These are phyloP conservation scores for Silybum marianum DNA, from an alignment of 129 eudicot species.

Conservation along the genomic window DNA sequence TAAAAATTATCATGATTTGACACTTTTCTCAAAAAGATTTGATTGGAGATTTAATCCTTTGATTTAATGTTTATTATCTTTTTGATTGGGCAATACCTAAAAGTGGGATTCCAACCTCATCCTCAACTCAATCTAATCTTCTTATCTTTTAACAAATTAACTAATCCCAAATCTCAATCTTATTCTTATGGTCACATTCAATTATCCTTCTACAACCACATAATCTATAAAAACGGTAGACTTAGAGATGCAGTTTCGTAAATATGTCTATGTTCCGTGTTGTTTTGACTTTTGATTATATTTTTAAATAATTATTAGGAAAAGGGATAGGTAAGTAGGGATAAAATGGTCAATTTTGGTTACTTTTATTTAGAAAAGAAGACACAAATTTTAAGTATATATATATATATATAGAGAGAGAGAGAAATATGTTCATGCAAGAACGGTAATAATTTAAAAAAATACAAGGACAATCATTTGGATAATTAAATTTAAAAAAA, in stretches of 20 bases:
- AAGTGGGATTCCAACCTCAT: background rate
- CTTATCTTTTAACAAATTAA: background rate
- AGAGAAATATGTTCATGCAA: no score
- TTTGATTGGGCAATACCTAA: slow-evolving; percentile 1
- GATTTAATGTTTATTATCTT: background rate
- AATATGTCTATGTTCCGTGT: background rate
- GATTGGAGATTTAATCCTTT: background rate
- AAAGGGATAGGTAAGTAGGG: background rate
- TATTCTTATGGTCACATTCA: background rate
- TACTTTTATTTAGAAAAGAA: background rate
- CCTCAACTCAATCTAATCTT: background rate
- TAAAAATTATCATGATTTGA: background rate
- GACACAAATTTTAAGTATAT: background rate
- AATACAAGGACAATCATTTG: no score
- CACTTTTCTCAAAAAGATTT: background rate
- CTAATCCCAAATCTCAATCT: slow-evolving; percentile 7
- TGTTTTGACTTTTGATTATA: slow-evolving; percentile 5
- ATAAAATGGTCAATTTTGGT: background rate
- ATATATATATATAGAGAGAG: no score
- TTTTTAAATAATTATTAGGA: background rate
- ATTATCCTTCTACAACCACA: background rate
- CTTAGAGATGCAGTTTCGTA: background rate
- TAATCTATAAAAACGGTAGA: background rate
- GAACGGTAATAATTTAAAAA: no score
- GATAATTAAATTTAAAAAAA: no score